Percentiles rank a stretch among this genome's conserved stretches.
These are phyloP conservation scores for Irpex sp. DNA, from an alignment of 1,284 basidiomycete species.

Conservation along the genomic window DNA sequence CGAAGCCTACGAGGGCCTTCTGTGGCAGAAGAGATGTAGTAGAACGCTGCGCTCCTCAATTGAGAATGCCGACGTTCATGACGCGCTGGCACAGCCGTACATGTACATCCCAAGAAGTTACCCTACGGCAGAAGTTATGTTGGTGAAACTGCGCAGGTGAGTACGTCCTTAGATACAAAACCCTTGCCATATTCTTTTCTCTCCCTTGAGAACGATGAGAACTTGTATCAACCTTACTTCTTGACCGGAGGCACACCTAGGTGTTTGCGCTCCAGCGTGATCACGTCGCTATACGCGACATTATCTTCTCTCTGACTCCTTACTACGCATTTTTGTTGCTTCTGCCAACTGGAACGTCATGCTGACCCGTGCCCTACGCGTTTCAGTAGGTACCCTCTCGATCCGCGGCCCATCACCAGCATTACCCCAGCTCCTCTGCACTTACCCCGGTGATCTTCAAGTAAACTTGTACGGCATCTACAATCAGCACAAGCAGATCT, in stretches of 20 bases:
- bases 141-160: background rate
- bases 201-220: constrained; percentile 4
- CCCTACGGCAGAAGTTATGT: background rate
- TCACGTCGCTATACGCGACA: constrained; percentile 5
- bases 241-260: constrained; percentile 7
- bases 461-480: background rate
- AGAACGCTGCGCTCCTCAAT: no score
- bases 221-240: constrained; percentile 3
- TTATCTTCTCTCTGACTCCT: constrained; percentile 14
- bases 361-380: background rate
- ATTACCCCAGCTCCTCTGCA: background rate
- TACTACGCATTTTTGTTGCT: background rate
- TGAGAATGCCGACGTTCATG: no score
- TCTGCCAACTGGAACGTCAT: background rate
- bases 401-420: background rate
- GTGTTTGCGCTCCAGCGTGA: constrained; percentile 9
- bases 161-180: background rate
- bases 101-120: no score
- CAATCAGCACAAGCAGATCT: background rate
- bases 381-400: background rate
- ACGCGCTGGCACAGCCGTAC: no score
- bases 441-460: background rate
- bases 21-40: no score
- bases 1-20: no score
- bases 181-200: background rate